A percentile compares a stretch with the other conserved stretches of the same genome.
These are phyloP conservation scores for Hibiscus syriacus DNA, from an alignment of 345 rosid genomes.

Conservation along the genomic window DNA sequence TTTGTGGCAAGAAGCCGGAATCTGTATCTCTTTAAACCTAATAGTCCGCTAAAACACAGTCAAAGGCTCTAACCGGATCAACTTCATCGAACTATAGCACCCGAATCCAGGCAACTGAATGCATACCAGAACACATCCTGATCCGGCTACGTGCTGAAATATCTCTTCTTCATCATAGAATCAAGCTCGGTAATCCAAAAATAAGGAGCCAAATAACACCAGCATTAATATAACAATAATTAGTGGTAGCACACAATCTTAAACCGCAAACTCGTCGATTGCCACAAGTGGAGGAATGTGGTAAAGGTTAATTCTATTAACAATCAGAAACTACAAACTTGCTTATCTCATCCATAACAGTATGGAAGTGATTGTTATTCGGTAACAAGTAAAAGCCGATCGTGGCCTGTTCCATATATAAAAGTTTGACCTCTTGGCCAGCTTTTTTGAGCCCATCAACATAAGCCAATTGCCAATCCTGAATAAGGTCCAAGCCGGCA, in stretches of 20 bases:
- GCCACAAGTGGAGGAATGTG: constrained; percentile 8
- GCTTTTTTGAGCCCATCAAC: no score
- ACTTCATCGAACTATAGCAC: constrained; percentile 21
- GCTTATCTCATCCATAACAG: constrained; percentile 70
- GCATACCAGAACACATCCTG: constrained; percentile 16
- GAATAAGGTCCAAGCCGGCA: constrained; percentile 77
- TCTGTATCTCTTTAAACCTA: constrained; percentile 12
- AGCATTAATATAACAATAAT: constrained; percentile 8
- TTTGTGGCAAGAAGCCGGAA: constrained; percentile 24
- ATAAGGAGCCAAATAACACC: constrained; percentile 10
- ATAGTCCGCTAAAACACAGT: constrained; percentile 23
- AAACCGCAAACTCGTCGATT: constrained; percentile 23
- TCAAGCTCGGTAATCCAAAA: constrained; percentile 13
- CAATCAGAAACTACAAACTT: constrained; percentile 48
- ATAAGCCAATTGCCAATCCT: constrained; percentile 80
- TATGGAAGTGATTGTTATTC: no score
- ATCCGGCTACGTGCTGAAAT: constrained; percentile 35
- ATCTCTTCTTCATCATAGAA: constrained; percentile 16
- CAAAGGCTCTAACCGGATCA: constrained; percentile 16
- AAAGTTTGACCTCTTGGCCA: no score
- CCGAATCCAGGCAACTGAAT: constrained; percentile 12
- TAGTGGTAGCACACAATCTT: constrained; percentile 23
- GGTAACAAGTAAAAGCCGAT: no score
- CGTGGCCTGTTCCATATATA: no score
- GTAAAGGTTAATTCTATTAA: constrained; percentile 25